Conservation (phyloP, 805 yeast genomes). For the Cyberlindnera meyerae region DNA sequence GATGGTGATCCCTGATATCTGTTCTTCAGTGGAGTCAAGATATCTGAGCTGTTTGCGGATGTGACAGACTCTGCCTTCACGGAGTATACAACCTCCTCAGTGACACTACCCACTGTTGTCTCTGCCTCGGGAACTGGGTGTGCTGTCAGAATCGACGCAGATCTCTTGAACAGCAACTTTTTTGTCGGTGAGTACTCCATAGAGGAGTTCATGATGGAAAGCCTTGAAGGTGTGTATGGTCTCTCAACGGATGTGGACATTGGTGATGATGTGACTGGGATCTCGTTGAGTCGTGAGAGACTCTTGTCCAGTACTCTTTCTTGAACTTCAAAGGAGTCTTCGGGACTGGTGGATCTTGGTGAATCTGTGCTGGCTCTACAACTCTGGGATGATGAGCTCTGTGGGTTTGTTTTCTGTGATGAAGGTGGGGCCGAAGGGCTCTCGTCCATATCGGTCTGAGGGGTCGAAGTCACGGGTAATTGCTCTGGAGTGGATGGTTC, state of each 20-base stretch:
- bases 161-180: conserved; percentile 15
- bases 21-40: conserved; percentile 8
- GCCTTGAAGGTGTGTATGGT: conserved; percentile 5
- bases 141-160: conserved; percentile 15
- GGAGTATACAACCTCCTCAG: conserved; percentile 22
- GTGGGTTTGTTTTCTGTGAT: background rate
- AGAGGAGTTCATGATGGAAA: background rate
- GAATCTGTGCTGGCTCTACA: conserved; percentile 1
- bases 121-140: conserved; percentile 3
- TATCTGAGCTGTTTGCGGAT: conserved; percentile 10
- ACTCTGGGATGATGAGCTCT: background rate
- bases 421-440: background rate
- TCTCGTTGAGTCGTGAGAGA: conserved; percentile 8
- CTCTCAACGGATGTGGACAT: background rate
- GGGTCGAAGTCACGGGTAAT: too few relatives aligned
- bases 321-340: conserved; percentile 22
- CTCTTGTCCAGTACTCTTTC: conserved; percentile 15
- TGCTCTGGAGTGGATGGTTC: too few relatives aligned
- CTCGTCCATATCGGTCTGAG: too few relatives aligned
- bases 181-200: conserved; percentile 15
- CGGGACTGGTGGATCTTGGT: conserved; percentile 12
- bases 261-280: background rate
- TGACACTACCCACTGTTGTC: conserved; percentile 20
- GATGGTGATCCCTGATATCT: background rate
- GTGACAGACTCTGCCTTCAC: conserved; percentile 11